A percentile compares a stretch with the other conserved stretches of the same genome.
These are phyloP conservation scores for Elsinoe fawcettii DNA, from an alignment of 2,329 filamentous ascomycete genomes.

Conservation along the genomic window DNA sequence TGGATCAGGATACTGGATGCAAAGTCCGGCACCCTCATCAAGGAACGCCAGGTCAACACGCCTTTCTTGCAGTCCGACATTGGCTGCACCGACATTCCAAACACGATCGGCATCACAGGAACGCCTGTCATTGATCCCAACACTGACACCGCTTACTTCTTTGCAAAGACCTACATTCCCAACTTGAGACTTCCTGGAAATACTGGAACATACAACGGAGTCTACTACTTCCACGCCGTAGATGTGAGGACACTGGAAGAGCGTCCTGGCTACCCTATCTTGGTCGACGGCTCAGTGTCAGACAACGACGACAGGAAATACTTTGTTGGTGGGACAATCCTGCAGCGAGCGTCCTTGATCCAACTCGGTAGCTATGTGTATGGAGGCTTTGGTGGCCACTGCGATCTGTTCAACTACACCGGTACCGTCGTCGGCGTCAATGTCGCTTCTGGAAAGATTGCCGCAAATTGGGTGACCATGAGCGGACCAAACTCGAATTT, in stretches of 20 bases:
- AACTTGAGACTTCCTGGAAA: slow-evolving; percentile 25
- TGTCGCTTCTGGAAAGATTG: slow-evolving; percentile 32
- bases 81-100: slow-evolving; percentile 43
- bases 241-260: slow-evolving; percentile 35
- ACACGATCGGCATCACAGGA: slow-evolving; percentile 40
- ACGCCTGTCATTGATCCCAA: slow-evolving; percentile 18
- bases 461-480: slow-evolving; percentile 22
- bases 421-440: slow-evolving; percentile 46
- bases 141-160: slow-evolving; percentile 29
- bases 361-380: slow-evolving; percentile 43
- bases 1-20: slow-evolving; percentile 36
- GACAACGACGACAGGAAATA: slow-evolving; percentile 43
- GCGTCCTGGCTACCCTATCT: slow-evolving; percentile 39
- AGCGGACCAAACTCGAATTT: slow-evolving; percentile 19
- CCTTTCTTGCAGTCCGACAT: slow-evolving; percentile 46
- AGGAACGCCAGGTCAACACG: slow-evolving; percentile 34
- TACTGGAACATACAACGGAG: slow-evolving; percentile 30
- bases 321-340: slow-evolving; percentile 46
- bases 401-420: slow-evolving; percentile 50
- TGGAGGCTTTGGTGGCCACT: slow-evolving; percentile 49
- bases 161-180: slow-evolving; percentile 25
- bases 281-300: slow-evolving; percentile 40
- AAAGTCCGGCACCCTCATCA: slow-evolving; percentile 35
- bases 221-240: slow-evolving; percentile 36
- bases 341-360: slow-evolving; percentile 45